Conservation (phyloP, 768 basidiomycete species). For the Psilocybe subaeruginosa region DNA sequence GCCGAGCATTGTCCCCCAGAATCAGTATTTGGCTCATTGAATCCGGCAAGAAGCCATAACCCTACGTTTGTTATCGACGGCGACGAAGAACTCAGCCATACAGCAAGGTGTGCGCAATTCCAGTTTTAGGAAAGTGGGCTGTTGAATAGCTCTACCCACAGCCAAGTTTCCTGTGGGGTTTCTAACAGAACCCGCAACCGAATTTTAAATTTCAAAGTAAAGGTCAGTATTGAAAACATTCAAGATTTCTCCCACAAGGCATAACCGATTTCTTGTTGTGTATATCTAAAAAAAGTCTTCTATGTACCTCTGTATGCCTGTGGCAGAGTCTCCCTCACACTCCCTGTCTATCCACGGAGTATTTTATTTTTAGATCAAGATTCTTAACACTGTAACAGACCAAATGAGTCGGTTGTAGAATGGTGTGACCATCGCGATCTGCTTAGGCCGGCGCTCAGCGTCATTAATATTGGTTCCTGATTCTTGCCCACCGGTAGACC, state of each 20-base stretch:
- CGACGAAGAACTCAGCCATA: conserved; percentile 44
- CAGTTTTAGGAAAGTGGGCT: not conserved
- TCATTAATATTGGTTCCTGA: not conserved
- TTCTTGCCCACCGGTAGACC: not conserved
- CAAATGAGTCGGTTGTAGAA: not conserved
- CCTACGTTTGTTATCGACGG: conserved; percentile 28
- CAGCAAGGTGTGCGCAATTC: conserved; percentile 24
- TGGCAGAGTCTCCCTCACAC: no score
- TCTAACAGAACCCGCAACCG: conserved; percentile 32
- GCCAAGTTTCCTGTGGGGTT: conserved; percentile 42
- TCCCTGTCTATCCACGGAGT: no score
- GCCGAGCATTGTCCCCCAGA: conserved; percentile 25
- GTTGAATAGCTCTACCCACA: conserved; percentile 1
- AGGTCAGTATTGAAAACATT: no score
- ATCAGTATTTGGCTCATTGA: conserved; percentile 22
- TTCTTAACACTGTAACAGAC: not conserved
- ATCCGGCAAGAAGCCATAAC: conserved; percentile 14
- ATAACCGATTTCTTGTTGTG: no score
- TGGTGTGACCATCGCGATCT: not conserved
- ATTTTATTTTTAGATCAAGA: conserved; percentile 29
- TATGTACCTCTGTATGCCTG: no score
- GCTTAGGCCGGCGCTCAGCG: not conserved
- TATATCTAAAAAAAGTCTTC: no score
- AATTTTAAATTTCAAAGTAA: no score
- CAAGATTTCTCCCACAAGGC: no score